phyloP scores from a whole-genome alignment of 192 early-diverging fungal species.

The Gamsiella multidivaricata region DNA sequence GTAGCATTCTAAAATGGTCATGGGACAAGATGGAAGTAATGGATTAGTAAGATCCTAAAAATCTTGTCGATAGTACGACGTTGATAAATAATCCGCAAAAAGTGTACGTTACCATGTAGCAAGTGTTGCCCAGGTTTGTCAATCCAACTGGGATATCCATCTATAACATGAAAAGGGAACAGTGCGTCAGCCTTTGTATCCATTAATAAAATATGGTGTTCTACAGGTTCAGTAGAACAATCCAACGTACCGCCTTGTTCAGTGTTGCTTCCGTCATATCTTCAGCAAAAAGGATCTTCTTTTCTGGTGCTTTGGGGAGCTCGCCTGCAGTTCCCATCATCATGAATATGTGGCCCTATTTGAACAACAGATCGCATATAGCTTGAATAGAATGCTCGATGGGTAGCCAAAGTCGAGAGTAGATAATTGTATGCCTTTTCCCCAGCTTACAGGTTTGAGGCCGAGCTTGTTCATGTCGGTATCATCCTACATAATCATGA shows the following conservation, averaged over 20 bases:
- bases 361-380: not conserved
- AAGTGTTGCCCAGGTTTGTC: slow-evolving; percentile 93
- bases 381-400: too few species aligned
- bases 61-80: too few species aligned
- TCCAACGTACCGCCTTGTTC: slow-evolving; percentile 77
- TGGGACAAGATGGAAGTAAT: not conserved
- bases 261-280: slow-evolving; percentile 92
- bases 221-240: too few species aligned
- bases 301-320: slow-evolving; percentile 83
- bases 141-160: slow-evolving; percentile 92
- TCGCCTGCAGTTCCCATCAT: slow-evolving; percentile 98
- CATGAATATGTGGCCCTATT: slow-evolving; percentile 49
- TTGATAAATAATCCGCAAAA: too few species aligned
- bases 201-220: too few species aligned
- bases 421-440: not conserved
- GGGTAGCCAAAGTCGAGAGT: not conserved
- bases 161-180: slow-evolving; percentile 55
- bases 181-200: too few species aligned
- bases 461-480: slow-evolving; percentile 78
- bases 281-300: slow-evolving; percentile 84
- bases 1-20: slow-evolving; percentile 81
- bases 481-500: slow-evolving; percentile 68
- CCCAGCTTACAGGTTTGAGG: slow-evolving; percentile 72
- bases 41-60: slow-evolving; percentile 27
- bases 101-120: slow-evolving; percentile 80